Conservation (phyloP, 2,329 filamentous ascomycete genomes). For the Trichoderma oligosporum region DNA sequence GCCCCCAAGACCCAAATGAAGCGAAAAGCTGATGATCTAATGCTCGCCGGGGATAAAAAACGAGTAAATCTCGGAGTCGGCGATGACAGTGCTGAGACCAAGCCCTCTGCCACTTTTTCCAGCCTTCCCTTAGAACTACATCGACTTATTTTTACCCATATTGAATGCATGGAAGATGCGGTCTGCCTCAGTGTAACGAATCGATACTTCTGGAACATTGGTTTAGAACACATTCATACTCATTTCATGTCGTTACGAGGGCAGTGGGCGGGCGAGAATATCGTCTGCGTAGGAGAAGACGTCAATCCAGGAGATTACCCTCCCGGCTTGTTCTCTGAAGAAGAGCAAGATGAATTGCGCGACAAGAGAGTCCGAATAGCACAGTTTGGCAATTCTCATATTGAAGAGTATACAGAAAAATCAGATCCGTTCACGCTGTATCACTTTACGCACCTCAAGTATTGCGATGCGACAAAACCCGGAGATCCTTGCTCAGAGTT, state of each 20-base stretch:
- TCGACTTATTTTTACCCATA: neutral
- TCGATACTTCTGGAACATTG: neutral
- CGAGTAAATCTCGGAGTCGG: too few species aligned
- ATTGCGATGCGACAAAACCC: too few species aligned
- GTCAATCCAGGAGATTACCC: constrained; percentile 6
- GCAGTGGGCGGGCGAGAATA: constrained; percentile 8
- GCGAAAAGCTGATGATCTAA: too few species aligned
- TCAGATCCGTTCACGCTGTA: neutral
- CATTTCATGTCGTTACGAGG: neutral
- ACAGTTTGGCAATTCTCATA: too few species aligned
- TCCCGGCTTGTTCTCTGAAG: constrained; percentile 8
- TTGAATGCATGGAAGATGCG: neutral
- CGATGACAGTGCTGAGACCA: too few species aligned
- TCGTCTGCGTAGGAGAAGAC: constrained; percentile 18
- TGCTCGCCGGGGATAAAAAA: too few species aligned
- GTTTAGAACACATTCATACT: neutral
- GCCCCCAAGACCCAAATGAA: too few species aligned
- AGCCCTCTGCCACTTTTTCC: neutral
- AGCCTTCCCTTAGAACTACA: neutral
- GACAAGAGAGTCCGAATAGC: too few species aligned
- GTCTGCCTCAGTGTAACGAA: neutral
- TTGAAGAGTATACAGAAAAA: too few species aligned
- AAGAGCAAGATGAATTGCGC: neutral
- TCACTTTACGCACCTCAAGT: too few species aligned
- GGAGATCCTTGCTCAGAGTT: too few species aligned